Percentiles rank a stretch among this genome's conserved stretches.
These are phyloP conservation scores for Brettanomyces nanus DNA, from an alignment of 805 yeast genomes.

Conservation along the genomic window DNA sequence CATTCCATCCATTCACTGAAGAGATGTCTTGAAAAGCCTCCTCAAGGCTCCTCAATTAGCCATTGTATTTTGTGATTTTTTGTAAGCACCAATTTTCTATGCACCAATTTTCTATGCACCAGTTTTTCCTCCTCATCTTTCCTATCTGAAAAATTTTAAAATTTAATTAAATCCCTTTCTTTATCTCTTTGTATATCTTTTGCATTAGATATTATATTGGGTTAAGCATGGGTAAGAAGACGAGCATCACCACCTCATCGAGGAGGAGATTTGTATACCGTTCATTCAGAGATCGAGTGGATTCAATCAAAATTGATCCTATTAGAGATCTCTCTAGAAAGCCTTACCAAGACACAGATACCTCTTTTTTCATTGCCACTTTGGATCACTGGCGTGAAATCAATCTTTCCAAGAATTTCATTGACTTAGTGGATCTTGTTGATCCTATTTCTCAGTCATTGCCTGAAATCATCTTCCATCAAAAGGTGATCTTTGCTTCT, in stretches of 20 bases:
- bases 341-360: conserved; percentile 61
- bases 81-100: too few species aligned
- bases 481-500: conserved; percentile 42
- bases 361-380: conserved; percentile 73
- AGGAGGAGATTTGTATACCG: conserved; percentile 52
- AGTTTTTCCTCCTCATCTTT: background rate
- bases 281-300: conserved; percentile 81
- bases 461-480: conserved; percentile 75
- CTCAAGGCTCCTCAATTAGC: too few species aligned
- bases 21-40: too few species aligned
- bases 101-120: background rate
- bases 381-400: conserved; percentile 84
- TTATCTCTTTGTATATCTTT: too few species aligned
- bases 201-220: too few species aligned
- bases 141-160: conserved; percentile 3
- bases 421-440: conserved; percentile 50
- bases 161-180: background rate
- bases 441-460: conserved; percentile 55
- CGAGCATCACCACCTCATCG: conserved; percentile 43
- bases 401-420: conserved; percentile 66
- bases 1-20: too few species aligned
- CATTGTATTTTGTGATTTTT: too few species aligned
- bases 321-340: conserved; percentile 43
- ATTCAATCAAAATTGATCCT: conserved; percentile 74
- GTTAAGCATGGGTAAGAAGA: conserved; percentile 19